Evolutionary conservation across 345 rosid genomes (phyloP).

Genomic region (Turritis glabra): DNA sequence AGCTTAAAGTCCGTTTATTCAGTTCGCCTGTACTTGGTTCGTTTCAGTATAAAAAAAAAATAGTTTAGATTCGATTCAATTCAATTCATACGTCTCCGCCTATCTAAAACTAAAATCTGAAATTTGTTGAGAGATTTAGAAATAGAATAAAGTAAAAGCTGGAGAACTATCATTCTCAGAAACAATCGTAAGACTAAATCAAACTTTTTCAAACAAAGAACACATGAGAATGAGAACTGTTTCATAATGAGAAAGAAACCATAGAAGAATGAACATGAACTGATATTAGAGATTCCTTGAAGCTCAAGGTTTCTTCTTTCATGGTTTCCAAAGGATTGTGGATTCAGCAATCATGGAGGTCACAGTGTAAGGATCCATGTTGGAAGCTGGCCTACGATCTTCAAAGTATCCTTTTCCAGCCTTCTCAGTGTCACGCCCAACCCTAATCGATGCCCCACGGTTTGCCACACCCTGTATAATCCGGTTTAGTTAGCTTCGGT

Average conservation of each 20-base stretch:
- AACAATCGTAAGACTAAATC: background rate
- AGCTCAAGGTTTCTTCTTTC: constrained; percentile 9
- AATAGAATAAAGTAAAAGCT: background rate
- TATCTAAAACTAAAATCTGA: background rate
- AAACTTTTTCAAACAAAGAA: constrained; percentile 12
- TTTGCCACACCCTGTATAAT: constrained; percentile 52
- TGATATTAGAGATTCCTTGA: constrained; percentile 8
- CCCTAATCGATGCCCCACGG: constrained; percentile 81
- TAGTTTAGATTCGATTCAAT: background rate
- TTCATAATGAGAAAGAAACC: constrained; percentile 8
- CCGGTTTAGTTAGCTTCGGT: background rate
- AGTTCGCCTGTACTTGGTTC: background rate
- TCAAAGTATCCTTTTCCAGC: constrained; percentile 79
- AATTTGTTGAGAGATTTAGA: background rate
- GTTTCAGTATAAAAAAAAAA: too few species aligned
- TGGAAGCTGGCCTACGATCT: constrained; percentile 87
- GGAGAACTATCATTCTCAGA: background rate
- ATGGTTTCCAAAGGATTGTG: constrained; percentile 68
- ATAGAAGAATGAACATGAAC: constrained; percentile 12
- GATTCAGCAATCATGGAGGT: constrained; percentile 86
- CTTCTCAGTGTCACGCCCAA: constrained; percentile 79
- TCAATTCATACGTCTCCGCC: too few species aligned
- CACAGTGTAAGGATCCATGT: constrained; percentile 91
- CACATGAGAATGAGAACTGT: background rate
- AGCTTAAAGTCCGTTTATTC: background rate